A percentile compares a stretch with the other conserved stretches of the same genome.
These are phyloP conservation scores for Citrus unshiu DNA, from an alignment of 345 rosid species.

Conservation along the genomic window DNA sequence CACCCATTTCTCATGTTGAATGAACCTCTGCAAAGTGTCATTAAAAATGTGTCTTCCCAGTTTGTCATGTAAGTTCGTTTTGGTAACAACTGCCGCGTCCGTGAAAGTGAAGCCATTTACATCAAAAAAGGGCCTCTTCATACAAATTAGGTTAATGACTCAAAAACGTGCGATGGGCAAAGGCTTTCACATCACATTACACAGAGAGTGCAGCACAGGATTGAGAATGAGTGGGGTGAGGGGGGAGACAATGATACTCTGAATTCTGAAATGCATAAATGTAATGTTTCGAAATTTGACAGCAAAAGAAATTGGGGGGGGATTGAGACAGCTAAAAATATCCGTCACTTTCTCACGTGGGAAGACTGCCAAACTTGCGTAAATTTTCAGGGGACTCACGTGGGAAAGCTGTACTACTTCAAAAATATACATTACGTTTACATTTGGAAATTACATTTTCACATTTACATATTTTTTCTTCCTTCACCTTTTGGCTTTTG, in stretches of 20 bases:
- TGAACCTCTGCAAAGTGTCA: neutral
- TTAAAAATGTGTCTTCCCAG: neutral
- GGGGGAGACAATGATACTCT: neutral
- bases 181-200: neutral
- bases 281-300: neutral
- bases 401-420: neutral
- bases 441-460: neutral
- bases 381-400: slow-evolving; percentile 2
- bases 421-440: neutral
- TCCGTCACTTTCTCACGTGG: neutral
- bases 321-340: neutral
- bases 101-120: neutral
- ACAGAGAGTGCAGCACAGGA: neutral
- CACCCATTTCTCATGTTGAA: neutral
- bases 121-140: neutral
- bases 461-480: neutral
- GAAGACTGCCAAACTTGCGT: neutral
- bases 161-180: neutral
- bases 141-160: neutral
- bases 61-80: neutral
- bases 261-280: neutral
- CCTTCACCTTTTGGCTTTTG: neutral
- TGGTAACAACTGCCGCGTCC: neutral
- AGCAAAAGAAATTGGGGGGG: neutral
- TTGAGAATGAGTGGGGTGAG: neutral